A percentile compares a stretch with the other conserved stretches of the same genome.
Evolutionary conservation across 805 yeast genomes (phyloP).

Genomic region (Ogataea wickerhamii): DNA sequence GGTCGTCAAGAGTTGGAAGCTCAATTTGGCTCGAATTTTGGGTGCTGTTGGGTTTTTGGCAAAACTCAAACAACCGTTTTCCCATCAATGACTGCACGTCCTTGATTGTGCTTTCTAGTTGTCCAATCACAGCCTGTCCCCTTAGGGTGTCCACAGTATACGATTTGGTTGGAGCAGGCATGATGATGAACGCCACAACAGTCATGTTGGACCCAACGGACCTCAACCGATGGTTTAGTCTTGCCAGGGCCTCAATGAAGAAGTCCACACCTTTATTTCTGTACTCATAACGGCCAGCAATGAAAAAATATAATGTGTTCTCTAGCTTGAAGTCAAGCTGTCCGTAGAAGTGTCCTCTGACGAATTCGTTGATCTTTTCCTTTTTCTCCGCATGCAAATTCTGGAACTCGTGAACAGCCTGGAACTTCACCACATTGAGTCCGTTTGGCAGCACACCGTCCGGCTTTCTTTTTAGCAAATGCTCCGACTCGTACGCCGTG

Average conservation of each 20-base stretch:
- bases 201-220: constrained; percentile 81
- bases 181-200: constrained; percentile 93
- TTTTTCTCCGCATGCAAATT: constrained; percentile 90
- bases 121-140: constrained; percentile 94
- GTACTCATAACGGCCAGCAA: constrained; percentile 95
- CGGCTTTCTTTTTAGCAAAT: constrained; percentile 89
- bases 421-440: constrained; percentile 89
- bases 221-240: constrained; percentile 85
- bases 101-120: constrained; percentile 80
- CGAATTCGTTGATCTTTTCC: constrained; percentile 89
- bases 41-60: constrained; percentile 47
- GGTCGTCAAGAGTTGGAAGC: constrained; percentile 75
- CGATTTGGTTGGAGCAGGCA: constrained; percentile 95
- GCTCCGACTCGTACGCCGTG: constrained; percentile 95
- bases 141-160: constrained; percentile 93
- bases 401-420: constrained; percentile 97
- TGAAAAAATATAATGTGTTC: constrained; percentile 90
- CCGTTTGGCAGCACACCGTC: constrained; percentile 98
- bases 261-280: constrained; percentile 96
- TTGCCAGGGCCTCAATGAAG: constrained; percentile 87
- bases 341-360: constrained; percentile 96
- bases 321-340: constrained; percentile 92
- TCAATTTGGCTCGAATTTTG: constrained; percentile 38
- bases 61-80: constrained; percentile 82
- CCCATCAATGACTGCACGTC: constrained; percentile 89